Conservation (phyloP, 768 basidiomycete species). For the Boletus tomentosulus region DNA sequence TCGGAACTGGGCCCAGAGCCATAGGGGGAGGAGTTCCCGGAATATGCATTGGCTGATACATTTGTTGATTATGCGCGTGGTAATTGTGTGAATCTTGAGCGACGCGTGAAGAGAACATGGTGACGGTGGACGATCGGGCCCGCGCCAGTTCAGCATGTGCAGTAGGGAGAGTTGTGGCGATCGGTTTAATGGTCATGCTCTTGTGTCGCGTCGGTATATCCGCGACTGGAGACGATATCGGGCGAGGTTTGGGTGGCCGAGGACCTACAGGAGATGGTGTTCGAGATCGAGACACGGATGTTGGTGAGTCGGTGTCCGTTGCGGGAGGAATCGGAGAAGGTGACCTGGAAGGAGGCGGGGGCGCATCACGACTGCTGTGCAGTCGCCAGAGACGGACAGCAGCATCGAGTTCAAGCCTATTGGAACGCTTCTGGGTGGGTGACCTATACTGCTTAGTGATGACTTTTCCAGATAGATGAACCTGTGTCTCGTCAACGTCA, state of each 20-base stretch:
- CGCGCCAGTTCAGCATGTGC: constrained; percentile 22
- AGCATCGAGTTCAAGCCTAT: constrained; percentile 11
- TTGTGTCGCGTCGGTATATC: constrained; percentile 29
- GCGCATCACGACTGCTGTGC: constrained; percentile 24
- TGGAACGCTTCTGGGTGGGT: constrained; percentile 33
- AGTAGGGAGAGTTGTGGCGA: constrained; percentile 12
- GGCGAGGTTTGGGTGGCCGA: constrained; percentile 34
- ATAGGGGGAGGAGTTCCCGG: constrained; percentile 16
- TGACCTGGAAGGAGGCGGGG: constrained; percentile 27
- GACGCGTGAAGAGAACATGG: constrained; percentile 21
- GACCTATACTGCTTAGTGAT: constrained; percentile 42
- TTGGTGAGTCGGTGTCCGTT: constrained; percentile 12
- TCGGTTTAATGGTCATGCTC: constrained; percentile 28
- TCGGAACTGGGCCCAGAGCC: not conserved
- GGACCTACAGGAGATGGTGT: constrained; percentile 52
- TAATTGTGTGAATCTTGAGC: constrained; percentile 31
- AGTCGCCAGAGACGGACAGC: constrained; percentile 8
- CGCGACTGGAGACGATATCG: constrained; percentile 26
- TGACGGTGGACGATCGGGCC: constrained; percentile 29
- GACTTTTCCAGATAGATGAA: constrained; percentile 22
- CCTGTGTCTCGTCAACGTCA: constrained; percentile 25
- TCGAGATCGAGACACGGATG: constrained; percentile 35
- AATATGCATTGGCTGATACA: constrained; percentile 30
- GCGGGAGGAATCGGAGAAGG: constrained; percentile 24
- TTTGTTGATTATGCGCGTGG: constrained; percentile 28